Base-by-base conservation (phyloP, 1,139 yeast genomes). In the Wickerhamiella infanticola region DNA sequence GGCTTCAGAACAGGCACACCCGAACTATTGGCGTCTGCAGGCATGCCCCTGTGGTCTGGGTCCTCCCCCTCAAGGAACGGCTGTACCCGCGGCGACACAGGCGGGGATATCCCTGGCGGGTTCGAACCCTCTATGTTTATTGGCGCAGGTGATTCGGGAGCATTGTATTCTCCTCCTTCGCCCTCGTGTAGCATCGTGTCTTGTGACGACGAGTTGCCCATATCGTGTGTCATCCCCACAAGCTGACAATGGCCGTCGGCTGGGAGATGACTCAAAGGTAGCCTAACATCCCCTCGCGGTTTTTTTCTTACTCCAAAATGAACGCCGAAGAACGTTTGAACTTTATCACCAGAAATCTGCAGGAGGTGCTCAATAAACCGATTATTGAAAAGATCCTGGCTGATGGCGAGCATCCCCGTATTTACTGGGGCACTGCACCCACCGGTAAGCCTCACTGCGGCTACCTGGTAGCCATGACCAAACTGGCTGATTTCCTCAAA, bases 371-470 rank as follows among this genome's bases (percentile, higher is more conserved):
- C 51, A 86, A 90, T 63, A 81, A 77, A 38, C 90, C 83, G 63
- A 85, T 86, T 65, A 85, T 93, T 66, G 81, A 82, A 62, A 74
- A 85, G 59, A 77, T 86, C 35, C 70, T 90, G 52, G 94, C 80
- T 60, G 79, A 75, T 50, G 81, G 83, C 60, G 75, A 85, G 58
- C 75, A 94, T 55, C 88, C 95, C 4, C 81, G 77, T 60, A 67
- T 93, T 58, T 93, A 93, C 76, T 93, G 97, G 98, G 96, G 97
- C 40, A 79, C 88, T 25, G 88, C 90, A 6, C 94, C 95, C 47
- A 93, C 99, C 5, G 99, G 99, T 43, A 83, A 77, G 64, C 96
- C 97, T 41, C 99, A 93, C 66, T 88, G 97, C 69, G 99, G 96
- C 41, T 93, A 93, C 73, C 86, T 90, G 63, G 98, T 90, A 39